phyloP scores from a whole-genome alignment of 1,284 basidiomycete genomes.

The Hemileia vastatrix region DNA sequence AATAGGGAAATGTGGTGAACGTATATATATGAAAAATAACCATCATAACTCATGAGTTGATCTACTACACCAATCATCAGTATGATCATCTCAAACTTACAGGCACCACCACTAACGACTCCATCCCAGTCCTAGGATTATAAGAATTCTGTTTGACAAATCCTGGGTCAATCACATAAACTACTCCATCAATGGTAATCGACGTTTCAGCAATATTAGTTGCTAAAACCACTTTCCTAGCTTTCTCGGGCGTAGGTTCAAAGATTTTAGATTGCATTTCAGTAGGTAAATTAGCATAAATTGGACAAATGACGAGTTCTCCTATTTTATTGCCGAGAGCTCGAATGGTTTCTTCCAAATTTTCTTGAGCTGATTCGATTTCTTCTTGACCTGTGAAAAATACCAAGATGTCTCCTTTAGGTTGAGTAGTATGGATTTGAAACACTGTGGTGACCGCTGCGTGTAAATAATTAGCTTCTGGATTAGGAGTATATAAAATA shows the following conservation, averaged over 20 bases:
- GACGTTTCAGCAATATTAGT: conserved; percentile 99
- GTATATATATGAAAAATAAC: not conserved
- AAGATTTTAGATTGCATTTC: conserved; percentile 99
- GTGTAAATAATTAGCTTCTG: conserved; percentile 95
- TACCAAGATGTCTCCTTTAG: conserved; percentile 94
- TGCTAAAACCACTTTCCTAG: conserved; percentile 83
- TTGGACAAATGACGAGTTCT: conserved; percentile 90
- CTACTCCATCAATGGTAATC: conserved; percentile 94
- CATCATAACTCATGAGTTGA: not conserved
- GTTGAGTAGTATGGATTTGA: conserved; percentile 97
- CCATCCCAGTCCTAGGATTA: conserved; percentile 94
- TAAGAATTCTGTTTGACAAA: conserved; percentile 97
- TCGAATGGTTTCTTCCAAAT: conserved; percentile 84
- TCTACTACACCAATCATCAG: too few species aligned
- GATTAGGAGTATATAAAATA: conserved; percentile 94
- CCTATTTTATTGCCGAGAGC: conserved; percentile 91
- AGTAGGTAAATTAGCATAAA: conserved; percentile 93
- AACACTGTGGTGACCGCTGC: conserved; percentile 97
- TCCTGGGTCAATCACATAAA: conserved; percentile 94
- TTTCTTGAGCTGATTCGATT: conserved; percentile 89
- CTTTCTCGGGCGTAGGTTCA: conserved; percentile 91
- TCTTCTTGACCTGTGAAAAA: conserved; percentile 99
- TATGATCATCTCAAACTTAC: conserved; percentile 49
- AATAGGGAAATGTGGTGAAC: not conserved
- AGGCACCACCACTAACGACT: conserved; percentile 81